phyloP scores from a whole-genome alignment of 1,139 yeast species.

The Nakaseomyces nivariensis region DNA sequence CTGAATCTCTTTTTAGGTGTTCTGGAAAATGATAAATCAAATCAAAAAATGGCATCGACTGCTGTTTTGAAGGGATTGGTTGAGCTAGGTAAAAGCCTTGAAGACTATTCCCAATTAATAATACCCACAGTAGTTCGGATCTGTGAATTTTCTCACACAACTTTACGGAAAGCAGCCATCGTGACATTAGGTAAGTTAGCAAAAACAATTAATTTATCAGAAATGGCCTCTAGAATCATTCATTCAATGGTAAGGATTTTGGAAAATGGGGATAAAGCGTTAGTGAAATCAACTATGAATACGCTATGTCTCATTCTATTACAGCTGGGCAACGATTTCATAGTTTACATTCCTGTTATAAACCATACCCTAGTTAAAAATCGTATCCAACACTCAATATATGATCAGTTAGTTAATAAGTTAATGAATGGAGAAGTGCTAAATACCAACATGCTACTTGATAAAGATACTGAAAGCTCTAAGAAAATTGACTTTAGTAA shows the following conservation, averaged over 20 bases:
- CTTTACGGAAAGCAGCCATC: slow-evolving; percentile 63
- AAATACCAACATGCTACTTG: slow-evolving; percentile 67
- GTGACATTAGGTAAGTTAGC: slow-evolving; percentile 79
- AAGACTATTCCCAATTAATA: slow-evolving; percentile 77
- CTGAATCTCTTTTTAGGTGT: slow-evolving; percentile 68
- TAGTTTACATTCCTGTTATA: slow-evolving; percentile 80
- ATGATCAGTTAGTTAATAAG: slow-evolving; percentile 73
- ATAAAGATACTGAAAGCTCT: slow-evolving; percentile 48
- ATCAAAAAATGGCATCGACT: slow-evolving; percentile 54
- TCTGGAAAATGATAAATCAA: slow-evolving; percentile 65
- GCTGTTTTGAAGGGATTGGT: slow-evolving; percentile 79
- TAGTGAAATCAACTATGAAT: slow-evolving; percentile 58
- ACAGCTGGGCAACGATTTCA: slow-evolving; percentile 76
- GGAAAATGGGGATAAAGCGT: slow-evolving; percentile 47
- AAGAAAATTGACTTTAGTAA: slow-evolving; percentile 38
- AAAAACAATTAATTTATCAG: slow-evolving; percentile 61
- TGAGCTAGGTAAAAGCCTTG: slow-evolving; percentile 80
- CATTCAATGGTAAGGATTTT: slow-evolving; percentile 78
- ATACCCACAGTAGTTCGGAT: slow-evolving; percentile 75
- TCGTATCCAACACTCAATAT: slow-evolving; percentile 60
- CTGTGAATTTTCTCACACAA: slow-evolving; percentile 58
- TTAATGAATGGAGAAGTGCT: slow-evolving; percentile 80
- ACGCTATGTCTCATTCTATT: slow-evolving; percentile 69
- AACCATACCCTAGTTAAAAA: slow-evolving; percentile 57
- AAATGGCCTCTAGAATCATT: slow-evolving; percentile 83